phyloP scores from a whole-genome alignment of 2,329 filamentous ascomycete species.

The Penicillium decumbens region DNA sequence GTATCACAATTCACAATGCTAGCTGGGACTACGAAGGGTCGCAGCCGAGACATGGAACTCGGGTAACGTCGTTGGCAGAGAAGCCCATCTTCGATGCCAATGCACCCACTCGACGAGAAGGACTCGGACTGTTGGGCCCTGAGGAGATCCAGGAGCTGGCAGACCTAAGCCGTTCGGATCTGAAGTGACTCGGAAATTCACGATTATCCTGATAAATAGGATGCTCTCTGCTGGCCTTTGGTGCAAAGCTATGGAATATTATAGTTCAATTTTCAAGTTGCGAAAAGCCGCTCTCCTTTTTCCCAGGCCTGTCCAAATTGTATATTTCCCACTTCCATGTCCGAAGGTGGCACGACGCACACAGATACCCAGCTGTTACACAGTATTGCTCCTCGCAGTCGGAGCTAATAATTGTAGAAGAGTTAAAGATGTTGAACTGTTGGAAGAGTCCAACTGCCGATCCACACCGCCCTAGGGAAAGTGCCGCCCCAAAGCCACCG shows the following conservation, averaged over 20 bases:
- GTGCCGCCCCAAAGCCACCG: conserved; percentile 1
- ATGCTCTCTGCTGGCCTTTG: too few species aligned
- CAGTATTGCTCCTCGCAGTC: too few species aligned
- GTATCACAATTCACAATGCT: conserved; percentile 69
- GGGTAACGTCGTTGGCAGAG: conserved; percentile 67
- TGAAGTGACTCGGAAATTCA: conserved; percentile 1
- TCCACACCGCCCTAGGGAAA: conserved; percentile 12
- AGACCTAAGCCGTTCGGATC: conserved; percentile 1
- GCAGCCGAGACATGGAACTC: conserved; percentile 65
- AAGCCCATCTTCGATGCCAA: conserved; percentile 62
- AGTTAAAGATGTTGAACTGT: too few species aligned
- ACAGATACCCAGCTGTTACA: too few species aligned
- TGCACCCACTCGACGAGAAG: conserved; percentile 63
- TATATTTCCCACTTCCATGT: too few species aligned
- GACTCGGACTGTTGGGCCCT: conserved; percentile 58
- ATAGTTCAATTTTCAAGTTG: too few species aligned
- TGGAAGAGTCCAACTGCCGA: conserved; percentile 4
- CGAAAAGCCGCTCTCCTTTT: too few species aligned
- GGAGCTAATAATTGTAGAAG: too few species aligned
- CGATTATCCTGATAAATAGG: neutral
- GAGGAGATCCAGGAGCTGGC: conserved; percentile 43
- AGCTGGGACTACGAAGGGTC: conserved; percentile 68
- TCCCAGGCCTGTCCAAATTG: too few species aligned
- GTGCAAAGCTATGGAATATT: too few species aligned
- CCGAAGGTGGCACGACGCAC: too few species aligned